Percentiles rank a stretch among this genome's conserved stretches.
Evolutionary conservation across 2,329 filamentous ascomycete species (phyloP).

Genomic region (Botrytis medusae): DNA sequence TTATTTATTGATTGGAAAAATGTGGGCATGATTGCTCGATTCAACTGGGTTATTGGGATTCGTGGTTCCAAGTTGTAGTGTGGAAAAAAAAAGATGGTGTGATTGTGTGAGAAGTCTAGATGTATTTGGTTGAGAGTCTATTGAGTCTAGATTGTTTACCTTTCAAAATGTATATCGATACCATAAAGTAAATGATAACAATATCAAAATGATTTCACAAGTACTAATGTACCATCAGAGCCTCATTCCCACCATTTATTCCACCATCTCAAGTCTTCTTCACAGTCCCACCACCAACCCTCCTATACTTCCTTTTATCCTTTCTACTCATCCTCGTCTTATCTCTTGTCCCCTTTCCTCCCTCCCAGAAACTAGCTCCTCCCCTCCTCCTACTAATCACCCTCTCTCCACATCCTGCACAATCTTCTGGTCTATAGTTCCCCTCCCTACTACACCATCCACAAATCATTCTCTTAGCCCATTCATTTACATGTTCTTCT

Average conservation of each 20-base stretch:
- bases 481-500: slow-evolving; percentile 73
- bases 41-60: neutral
- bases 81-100: neutral
- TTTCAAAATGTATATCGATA: neutral
- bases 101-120: neutral
- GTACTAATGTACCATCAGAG: neutral
- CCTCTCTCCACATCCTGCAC: slow-evolving; percentile 68
- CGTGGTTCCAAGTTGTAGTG: neutral
- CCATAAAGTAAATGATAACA: neutral
- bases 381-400: slow-evolving; percentile 65
- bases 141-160: neutral
- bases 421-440: slow-evolving; percentile 74
- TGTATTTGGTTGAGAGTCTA: neutral
- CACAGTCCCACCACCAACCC: slow-evolving; percentile 45
- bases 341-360: slow-evolving; percentile 78
- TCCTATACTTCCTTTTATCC: slow-evolving; percentile 71
- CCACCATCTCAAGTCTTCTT: slow-evolving; percentile 22
- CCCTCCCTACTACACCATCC: slow-evolving; percentile 80
- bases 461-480: slow-evolving; percentile 82
- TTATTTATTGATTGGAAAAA: neutral
- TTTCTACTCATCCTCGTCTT: slow-evolving; percentile 70
- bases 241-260: neutral
- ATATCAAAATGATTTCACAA: neutral
- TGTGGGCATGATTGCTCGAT: neutral
- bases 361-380: slow-evolving; percentile 76